A percentile compares a stretch with the other conserved stretches of the same genome.
Conservation (phyloP, 139 green algal genomes). For the Ulvella scutata region DNA sequence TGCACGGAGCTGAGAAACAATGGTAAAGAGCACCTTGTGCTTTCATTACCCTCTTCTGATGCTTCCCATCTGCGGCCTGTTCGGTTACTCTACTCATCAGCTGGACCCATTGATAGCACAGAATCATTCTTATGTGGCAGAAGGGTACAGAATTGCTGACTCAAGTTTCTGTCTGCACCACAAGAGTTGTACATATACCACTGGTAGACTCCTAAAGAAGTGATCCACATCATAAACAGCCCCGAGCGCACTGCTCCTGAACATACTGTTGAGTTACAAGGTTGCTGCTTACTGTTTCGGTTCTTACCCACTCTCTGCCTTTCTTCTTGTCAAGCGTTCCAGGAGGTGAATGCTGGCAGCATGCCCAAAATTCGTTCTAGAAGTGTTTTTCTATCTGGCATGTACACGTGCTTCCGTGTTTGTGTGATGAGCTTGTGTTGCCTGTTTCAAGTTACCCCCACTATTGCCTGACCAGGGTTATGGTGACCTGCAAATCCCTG, state of each 20-base stretch:
- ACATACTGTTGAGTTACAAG: too few species aligned
- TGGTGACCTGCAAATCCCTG: neutral
- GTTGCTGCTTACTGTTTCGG: too few species aligned
- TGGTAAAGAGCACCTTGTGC: neutral
- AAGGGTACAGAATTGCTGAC: too few species aligned
- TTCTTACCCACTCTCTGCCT: too few species aligned
- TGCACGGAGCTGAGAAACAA: neutral
- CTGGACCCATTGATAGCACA: too few species aligned
- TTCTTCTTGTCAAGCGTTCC: neutral
- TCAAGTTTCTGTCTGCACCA: too few species aligned
- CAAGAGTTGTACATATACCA: too few species aligned
- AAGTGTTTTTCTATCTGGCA: neutral
- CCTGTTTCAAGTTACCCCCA: neutral
- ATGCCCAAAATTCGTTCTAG: neutral
- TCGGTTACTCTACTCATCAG: too few species aligned
- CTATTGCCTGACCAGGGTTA: neutral
- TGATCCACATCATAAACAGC: too few species aligned
- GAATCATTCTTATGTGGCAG: too few species aligned
- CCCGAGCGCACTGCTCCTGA: too few species aligned
- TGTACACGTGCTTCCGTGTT: neutral
- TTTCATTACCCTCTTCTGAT: neutral
- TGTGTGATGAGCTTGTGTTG: neutral
- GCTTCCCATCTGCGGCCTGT: neutral
- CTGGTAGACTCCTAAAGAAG: too few species aligned
- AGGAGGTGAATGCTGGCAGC: neutral